These are phyloP conservation scores for Boechera retrofracta DNA, from an alignment of 345 rosid species.

Conservation along the genomic window DNA sequence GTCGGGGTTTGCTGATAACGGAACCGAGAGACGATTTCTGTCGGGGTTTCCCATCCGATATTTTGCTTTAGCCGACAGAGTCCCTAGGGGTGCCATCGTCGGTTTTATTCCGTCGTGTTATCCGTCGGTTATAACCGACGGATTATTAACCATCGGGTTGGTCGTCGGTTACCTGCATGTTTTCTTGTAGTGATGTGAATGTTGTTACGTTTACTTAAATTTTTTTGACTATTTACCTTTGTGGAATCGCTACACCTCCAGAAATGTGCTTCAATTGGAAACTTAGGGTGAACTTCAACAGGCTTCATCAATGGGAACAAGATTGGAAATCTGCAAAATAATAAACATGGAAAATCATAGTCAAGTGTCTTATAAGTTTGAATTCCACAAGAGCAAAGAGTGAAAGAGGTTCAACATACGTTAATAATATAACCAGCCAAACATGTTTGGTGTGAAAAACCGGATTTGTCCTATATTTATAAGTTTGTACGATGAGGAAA, in stretches of 20 bases:
- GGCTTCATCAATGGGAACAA: constrained; percentile 87
- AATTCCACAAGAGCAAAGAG: neutral
- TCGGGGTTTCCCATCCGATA: no score
- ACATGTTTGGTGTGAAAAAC: constrained; percentile 61
- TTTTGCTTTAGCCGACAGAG: no score
- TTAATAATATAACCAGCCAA: constrained; percentile 63
- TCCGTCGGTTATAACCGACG: no score
- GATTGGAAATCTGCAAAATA: constrained; percentile 61
- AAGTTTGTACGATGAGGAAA: no score
- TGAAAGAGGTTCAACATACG: neutral
- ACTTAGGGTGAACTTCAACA: constrained; percentile 52
- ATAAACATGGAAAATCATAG: neutral
- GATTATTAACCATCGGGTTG: no score
- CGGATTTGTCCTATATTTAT: no score
- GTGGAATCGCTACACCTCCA: constrained; percentile 77
- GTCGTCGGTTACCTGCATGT: no score
- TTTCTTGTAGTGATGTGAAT: neutral
- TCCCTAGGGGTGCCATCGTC: no score
- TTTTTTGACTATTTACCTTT: constrained; percentile 52
- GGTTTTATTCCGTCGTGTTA: no score
- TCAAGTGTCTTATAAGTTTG: neutral
- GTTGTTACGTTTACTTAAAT: neutral
- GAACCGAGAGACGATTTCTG: no score
- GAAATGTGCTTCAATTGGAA: constrained; percentile 70
- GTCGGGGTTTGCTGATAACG: no score